Base-by-base conservation (phyloP, 2,329 filamentous ascomycete species). In the Cercospora beticola region DNA sequence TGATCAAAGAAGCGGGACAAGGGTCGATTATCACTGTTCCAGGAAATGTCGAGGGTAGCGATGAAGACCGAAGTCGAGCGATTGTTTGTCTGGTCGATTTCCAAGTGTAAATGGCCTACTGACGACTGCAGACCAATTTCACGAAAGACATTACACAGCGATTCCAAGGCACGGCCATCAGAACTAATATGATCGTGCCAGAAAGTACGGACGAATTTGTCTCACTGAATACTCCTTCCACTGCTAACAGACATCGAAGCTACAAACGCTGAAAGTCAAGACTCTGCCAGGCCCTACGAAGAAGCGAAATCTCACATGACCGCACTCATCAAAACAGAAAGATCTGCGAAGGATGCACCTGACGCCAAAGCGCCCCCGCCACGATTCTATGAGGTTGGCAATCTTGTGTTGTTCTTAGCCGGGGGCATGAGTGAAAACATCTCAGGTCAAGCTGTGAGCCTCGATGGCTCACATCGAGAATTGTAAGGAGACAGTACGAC, bases 251-350 rank as follows among this genome's bases (percentile, higher is more conserved):
- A 43, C 2, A 58, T 56, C 3, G 43, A 52, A 67, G 46, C 36
- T 28, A 33, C 33, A 18, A 33, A 23, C 18, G 28, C 26, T 46
- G 26, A 18, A 21, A 70, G 26, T 59, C 69, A 12, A 26, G 9
- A 26, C 56, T 36, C 49, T 56, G n/a, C 28, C 4, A 33, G 28
- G 7, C 26, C 66, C 6, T 74, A 69, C 65, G 60, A 73, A 21
- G 63, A 70, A 28, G 71, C 72, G 3, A 68, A 70, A 59, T 31
- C 18, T n/a, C 60, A 73, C 33, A 73, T 74, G 71, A 65, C 59
- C 4, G 68, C 66, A n/a, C 66, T 74, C 5, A 67, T 71, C 23
- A 71, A 71, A 33, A 69, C 69, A 5, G 71, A 72, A 33, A 64
- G 31, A 21, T 28, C 64, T 7, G 31, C 30, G 3, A 69, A 69